Evolutionary conservation across 108 stramenopile genomes (phyloP).

Genomic region (Pseudonitzschia multiseries): DNA sequence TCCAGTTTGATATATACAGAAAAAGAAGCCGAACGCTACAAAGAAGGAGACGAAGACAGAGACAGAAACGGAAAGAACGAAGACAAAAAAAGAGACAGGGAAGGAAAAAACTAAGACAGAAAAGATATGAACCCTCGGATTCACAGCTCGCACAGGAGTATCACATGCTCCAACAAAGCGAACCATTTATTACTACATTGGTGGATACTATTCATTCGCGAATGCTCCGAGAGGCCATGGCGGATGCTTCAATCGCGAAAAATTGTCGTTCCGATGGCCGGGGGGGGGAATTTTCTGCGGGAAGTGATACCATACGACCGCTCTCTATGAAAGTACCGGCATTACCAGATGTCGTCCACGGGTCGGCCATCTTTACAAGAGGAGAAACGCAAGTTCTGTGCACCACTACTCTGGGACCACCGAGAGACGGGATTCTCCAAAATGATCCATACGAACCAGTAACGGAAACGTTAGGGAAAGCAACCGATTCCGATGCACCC

Average conservation of each 20-base stretch:
- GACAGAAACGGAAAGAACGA: too few species aligned
- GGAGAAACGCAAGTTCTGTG: conserved; percentile 88
- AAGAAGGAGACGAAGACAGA: too few species aligned
- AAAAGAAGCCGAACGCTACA: too few species aligned
- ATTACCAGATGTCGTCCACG: conserved; percentile 63
- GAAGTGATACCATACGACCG: conserved; percentile 37
- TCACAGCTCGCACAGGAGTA: background rate
- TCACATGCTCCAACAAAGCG: background rate
- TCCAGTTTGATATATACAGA: too few species aligned
- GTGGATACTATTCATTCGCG: conserved; percentile 43
- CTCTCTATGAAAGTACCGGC: conserved; percentile 32
- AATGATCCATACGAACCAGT: conserved; percentile 43
- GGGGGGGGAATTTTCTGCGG: conserved; percentile 15
- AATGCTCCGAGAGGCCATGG: conserved; percentile 48
- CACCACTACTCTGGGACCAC: conserved; percentile 70
- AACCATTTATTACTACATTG: conserved; percentile 13
- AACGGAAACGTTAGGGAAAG: background rate
- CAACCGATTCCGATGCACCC: conserved; percentile 4
- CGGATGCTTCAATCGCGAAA: conserved; percentile 29
- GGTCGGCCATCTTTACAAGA: conserved; percentile 77
- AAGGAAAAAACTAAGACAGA: too few species aligned
- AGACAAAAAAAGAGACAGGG: too few species aligned
- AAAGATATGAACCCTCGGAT: conserved; percentile 8
- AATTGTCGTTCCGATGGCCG: conserved; percentile 63
- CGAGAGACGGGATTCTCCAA: conserved; percentile 50